Percentiles rank a stretch among this genome's conserved stretches.
These are phyloP conservation scores for Cryphonectria parasitica DNA, from an alignment of 2,329 filamentous ascomycete genomes.

Conservation along the genomic window DNA sequence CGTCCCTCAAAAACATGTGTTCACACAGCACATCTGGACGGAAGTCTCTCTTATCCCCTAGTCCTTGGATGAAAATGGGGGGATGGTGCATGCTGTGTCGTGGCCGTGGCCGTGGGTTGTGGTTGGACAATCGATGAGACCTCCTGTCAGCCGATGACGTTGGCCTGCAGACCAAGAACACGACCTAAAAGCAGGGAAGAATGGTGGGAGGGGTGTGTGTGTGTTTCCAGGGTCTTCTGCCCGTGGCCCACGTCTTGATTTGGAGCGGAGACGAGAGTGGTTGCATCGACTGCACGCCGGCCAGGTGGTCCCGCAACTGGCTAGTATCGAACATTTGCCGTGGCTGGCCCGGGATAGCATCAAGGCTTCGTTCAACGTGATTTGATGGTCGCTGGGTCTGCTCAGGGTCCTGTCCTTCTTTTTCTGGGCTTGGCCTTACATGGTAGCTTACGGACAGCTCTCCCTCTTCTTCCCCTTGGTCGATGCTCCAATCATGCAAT, in stretches of 20 bases:
- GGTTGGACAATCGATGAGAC: constrained; percentile 18
- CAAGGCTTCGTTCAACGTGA: not conserved
- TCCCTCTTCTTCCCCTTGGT: too few relatives aligned
- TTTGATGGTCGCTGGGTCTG: not conserved
- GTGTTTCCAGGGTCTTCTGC: constrained; percentile 18
- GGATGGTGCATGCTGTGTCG: not conserved
- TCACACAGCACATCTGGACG: not conserved
- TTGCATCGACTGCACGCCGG: constrained; percentile 5
- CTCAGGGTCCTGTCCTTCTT: not conserved
- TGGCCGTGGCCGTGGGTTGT: constrained; percentile 3
- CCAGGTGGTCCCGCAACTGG: not conserved
- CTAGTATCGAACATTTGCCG: not conserved
- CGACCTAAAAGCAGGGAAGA: constrained; percentile 27
- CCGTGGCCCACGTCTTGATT: not conserved
- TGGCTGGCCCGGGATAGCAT: not conserved
- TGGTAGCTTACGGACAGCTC: too few relatives aligned
- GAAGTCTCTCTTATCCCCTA: not conserved
- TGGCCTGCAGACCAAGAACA: constrained; percentile 24
- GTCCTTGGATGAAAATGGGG: not conserved
- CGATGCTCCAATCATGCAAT: not conserved
- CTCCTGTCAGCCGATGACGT: constrained; percentile 27
- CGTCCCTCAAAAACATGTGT: not conserved
- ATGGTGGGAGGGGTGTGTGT: not conserved
- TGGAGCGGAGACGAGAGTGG: constrained; percentile 6
- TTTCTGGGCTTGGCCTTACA: not conserved